Evolutionary conservation across 176 grass and related monocot genomes (phyloP).

Genomic region (Oryza meridionalis): DNA sequence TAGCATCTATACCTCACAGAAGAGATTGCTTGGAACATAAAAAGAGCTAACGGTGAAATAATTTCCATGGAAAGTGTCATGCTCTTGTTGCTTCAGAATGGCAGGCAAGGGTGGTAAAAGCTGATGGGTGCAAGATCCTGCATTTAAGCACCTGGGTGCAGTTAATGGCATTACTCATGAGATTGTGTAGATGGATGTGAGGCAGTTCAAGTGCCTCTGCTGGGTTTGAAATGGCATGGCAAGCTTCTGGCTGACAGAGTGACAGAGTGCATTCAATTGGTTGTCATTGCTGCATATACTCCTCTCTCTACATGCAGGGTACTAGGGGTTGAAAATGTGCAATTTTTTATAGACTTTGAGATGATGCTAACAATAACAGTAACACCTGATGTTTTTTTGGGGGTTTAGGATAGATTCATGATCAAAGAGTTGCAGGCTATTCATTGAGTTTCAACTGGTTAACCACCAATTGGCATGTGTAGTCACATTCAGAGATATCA

Average conservation of each 20-base stretch:
- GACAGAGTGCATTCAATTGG: slow-evolving; percentile 41
- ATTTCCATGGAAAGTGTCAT: slow-evolving; percentile 35
- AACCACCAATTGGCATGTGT: neutral
- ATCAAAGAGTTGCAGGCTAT: slow-evolving; percentile 28
- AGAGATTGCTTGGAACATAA: slow-evolving; percentile 26
- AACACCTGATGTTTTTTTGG: slow-evolving; percentile 22
- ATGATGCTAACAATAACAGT: neutral
- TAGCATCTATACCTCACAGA: slow-evolving; percentile 19
- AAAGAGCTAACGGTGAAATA: slow-evolving; percentile 41
- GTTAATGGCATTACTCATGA: slow-evolving; percentile 45
- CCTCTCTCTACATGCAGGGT: neutral
- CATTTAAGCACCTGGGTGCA: slow-evolving; percentile 53
- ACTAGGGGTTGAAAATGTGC: neutral
- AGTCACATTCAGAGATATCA: slow-evolving; percentile 32
- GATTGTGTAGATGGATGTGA: slow-evolving; percentile 12
- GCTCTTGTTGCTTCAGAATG: slow-evolving; percentile 39
- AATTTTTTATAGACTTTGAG: slow-evolving; percentile 5
- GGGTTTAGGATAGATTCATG: slow-evolving; percentile 28
- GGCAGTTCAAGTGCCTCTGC: slow-evolving; percentile 28
- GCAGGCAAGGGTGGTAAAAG: slow-evolving; percentile 50
- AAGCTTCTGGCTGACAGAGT: slow-evolving; percentile 30
- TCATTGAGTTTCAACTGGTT: slow-evolving; percentile 19
- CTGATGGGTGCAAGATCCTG: slow-evolving; percentile 42
- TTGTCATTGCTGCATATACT: slow-evolving; percentile 28
- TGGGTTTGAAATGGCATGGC: slow-evolving; percentile 46